Evolutionary conservation across 306 rosid species (phyloP).

Genomic region (Betula pendula): DNA sequence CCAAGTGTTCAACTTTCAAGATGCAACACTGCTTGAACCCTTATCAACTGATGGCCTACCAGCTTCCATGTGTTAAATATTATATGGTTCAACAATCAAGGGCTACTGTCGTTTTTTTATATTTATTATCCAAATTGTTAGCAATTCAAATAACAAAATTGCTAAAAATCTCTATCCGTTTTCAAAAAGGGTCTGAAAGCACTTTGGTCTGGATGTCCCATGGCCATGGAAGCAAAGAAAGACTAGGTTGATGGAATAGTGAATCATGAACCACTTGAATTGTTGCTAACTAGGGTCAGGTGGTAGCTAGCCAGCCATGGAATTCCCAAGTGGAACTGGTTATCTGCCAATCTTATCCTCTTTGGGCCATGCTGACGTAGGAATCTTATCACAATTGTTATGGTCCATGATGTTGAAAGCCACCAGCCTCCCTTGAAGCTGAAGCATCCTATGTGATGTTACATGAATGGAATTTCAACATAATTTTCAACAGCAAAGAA

Average conservation of each 20-base stretch:
- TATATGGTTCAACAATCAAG: neutral
- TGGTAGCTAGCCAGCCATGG: constrained; percentile 5
- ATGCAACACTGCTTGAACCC: neutral
- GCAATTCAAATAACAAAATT: no score
- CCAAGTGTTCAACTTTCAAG: neutral
- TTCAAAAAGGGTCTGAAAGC: neutral
- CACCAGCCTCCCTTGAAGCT: constrained; percentile 35
- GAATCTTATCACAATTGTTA: constrained; percentile 24
- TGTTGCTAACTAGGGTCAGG: constrained; percentile 5
- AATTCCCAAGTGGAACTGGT: constrained; percentile 19
- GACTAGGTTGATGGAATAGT: neutral
- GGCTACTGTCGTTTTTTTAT: no score
- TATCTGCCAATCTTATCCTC: constrained; percentile 41
- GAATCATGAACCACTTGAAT: neutral
- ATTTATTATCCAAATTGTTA: no score
- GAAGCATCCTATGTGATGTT: constrained; percentile 5
- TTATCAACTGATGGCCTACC: no score
- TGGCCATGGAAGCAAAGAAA: neutral
- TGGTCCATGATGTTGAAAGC: constrained; percentile 39
- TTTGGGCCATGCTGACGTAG: constrained; percentile 31
- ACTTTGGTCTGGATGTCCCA: neutral
- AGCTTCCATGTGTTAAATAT: neutral
- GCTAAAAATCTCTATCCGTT: no score
- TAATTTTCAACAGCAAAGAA: constrained; percentile 7
- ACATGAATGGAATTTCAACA: constrained; percentile 11